Percentiles rank a stretch among this genome's conserved stretches.
These are phyloP conservation scores for Dichotomocladium elegans DNA, from an alignment of 371 early-diverging fungal genomes.

Conservation along the genomic window DNA sequence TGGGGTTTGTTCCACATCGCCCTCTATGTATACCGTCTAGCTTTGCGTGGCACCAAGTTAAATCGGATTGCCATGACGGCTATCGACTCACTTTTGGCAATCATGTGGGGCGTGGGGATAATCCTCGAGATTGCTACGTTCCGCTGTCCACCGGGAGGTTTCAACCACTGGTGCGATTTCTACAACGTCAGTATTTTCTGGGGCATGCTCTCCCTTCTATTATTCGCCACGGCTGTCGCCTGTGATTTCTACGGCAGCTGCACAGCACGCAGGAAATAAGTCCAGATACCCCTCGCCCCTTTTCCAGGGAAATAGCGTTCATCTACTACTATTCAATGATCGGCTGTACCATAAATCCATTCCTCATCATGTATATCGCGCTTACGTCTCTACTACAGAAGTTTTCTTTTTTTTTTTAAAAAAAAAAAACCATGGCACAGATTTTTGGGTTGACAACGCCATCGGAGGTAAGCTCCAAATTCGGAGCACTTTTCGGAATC, in stretches of 20 bases:
- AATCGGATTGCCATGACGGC: conserved; percentile 41
- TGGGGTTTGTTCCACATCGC: conserved; percentile 40
- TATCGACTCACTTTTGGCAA: conserved; percentile 44
- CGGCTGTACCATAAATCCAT: too few relatives aligned
- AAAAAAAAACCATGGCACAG: too few relatives aligned
- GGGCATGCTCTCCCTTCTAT: conserved; percentile 41
- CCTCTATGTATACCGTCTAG: conserved; percentile 40
- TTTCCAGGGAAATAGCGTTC: too few relatives aligned
- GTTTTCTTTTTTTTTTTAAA: too few relatives aligned
- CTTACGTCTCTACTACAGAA: too few relatives aligned
- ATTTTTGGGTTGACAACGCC: too few relatives aligned
- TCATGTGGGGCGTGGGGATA: conserved; percentile 51
- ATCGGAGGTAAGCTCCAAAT: too few relatives aligned
- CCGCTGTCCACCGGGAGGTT: conserved; percentile 40
- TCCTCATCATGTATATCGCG: too few relatives aligned
- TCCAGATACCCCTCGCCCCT: background rate
- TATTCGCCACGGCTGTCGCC: conserved; percentile 34
- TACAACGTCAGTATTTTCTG: conserved; percentile 56
- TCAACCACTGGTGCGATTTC: conserved; percentile 49
- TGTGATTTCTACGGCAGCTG: conserved; percentile 52
- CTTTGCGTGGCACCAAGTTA: conserved; percentile 37
- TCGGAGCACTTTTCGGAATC: too few relatives aligned
- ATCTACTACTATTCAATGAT: too few relatives aligned
- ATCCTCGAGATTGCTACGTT: conserved; percentile 52
- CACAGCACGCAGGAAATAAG: conserved; percentile 5